Percentiles rank a stretch among this genome's conserved stretches.
Conservation (phyloP, 108 stramenopile species). For the Pseudonitzschia multiseries region DNA sequence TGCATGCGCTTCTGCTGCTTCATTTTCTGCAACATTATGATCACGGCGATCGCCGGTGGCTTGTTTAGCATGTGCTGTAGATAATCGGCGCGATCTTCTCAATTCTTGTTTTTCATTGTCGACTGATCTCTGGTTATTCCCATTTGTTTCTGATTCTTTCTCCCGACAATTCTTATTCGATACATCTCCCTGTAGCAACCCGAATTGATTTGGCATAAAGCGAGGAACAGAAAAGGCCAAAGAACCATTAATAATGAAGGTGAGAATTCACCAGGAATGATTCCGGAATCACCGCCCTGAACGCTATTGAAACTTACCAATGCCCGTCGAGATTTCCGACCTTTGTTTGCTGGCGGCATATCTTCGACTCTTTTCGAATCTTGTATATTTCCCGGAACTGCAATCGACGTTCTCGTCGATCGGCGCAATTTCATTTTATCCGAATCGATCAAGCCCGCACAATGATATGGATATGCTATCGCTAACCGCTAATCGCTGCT, state of each 20-base stretch:
- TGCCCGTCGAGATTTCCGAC: background rate
- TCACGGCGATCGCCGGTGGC: background rate
- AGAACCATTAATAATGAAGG: background rate
- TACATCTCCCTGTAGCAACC: constrained; percentile 25
- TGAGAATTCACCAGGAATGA: background rate
- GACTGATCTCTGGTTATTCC: background rate
- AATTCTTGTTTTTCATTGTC: constrained; percentile 10
- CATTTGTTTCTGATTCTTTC: background rate
- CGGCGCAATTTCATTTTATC: background rate
- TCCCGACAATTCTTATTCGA: constrained; percentile 19
- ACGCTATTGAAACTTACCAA: background rate
- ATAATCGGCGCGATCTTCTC: constrained; percentile 28
- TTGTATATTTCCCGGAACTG: background rate
- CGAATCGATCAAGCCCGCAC: background rate
- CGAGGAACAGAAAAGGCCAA: background rate
- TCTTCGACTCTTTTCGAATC: background rate
- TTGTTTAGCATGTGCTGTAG: background rate
- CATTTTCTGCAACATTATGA: background rate
- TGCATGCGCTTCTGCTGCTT: background rate
- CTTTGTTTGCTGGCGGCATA: background rate
- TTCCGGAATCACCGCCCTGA: too few species aligned
- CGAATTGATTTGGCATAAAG: background rate
- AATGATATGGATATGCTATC: background rate
- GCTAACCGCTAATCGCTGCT: background rate
- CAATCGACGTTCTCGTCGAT: background rate